These are phyloP conservation scores for Chaetomium sp. DNA, from an alignment of 2,329 filamentous ascomycete genomes.

Conservation along the genomic window DNA sequence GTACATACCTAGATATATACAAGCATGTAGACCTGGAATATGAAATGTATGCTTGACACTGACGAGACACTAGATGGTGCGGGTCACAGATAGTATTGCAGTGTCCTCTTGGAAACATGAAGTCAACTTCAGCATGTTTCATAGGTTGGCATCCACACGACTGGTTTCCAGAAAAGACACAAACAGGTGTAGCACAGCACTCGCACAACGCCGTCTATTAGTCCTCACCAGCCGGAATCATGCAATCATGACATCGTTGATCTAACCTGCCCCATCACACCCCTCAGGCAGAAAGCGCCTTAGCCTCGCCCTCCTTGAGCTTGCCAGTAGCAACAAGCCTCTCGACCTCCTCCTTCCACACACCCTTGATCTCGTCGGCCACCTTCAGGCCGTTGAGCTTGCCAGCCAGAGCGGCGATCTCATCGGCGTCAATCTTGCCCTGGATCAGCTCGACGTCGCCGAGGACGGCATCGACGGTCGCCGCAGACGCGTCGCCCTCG, in stretches of 20 bases:
- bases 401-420: constrained; percentile 79
- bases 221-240: background rate
- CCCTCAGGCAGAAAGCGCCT: constrained; percentile 55
- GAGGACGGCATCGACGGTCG: constrained; percentile 79
- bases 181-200: background rate
- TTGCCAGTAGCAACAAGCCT: constrained; percentile 80
- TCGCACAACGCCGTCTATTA: constrained; percentile 14
- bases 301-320: constrained; percentile 80
- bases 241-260: constrained; percentile 1
- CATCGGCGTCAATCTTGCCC: constrained; percentile 84
- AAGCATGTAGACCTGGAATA: background rate
- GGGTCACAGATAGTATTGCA: background rate
- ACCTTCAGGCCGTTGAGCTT: constrained; percentile 82
- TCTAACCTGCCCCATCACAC: background rate
- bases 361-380: constrained; percentile 78
- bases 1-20: background rate
- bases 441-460: constrained; percentile 85
- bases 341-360: constrained; percentile 78
- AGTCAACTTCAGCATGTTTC: background rate
- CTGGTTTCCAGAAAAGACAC: background rate
- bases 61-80: background rate
- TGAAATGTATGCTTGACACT: background rate
- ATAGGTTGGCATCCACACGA: background rate
- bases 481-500: constrained; percentile 69
- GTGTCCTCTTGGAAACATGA: too few species aligned